These are phyloP conservation scores for Eucalyptus urophylla DNA, from an alignment of 345 rosid species.

Conservation along the genomic window DNA sequence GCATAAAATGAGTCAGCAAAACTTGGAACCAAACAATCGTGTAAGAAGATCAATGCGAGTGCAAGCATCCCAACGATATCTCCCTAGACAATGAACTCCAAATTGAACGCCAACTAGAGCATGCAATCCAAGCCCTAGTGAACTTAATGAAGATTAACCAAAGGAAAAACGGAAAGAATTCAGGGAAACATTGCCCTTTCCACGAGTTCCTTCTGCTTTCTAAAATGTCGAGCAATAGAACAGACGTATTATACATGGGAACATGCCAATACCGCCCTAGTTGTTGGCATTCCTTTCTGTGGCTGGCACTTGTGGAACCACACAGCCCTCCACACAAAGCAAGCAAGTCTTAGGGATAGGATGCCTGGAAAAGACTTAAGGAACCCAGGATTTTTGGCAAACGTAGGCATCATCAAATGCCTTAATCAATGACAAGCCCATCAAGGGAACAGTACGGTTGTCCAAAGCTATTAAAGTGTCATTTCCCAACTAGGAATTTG, in stretches of 20 bases:
- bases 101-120: background rate
- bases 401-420: background rate
- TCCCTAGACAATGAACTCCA: background rate
- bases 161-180: background rate
- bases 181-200: background rate
- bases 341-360: background rate
- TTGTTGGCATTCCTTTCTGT: slow-evolving; percentile 1
- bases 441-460: background rate
- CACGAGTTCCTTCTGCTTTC: background rate
- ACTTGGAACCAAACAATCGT: background rate
- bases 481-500: background rate
- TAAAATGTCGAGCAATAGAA: background rate
- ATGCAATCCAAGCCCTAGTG: background rate
- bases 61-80: background rate
- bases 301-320: background rate
- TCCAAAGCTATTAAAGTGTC: background rate
- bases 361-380: background rate
- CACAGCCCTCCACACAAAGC: background rate
- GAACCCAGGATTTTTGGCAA: background rate
- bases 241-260: background rate
- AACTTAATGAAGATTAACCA: background rate
- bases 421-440: background rate
- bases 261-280: background rate
- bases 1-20: background rate
- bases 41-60: background rate